Conservation (phyloP, 371 early-diverging fungal species). For the Mucor irregularis region DNA sequence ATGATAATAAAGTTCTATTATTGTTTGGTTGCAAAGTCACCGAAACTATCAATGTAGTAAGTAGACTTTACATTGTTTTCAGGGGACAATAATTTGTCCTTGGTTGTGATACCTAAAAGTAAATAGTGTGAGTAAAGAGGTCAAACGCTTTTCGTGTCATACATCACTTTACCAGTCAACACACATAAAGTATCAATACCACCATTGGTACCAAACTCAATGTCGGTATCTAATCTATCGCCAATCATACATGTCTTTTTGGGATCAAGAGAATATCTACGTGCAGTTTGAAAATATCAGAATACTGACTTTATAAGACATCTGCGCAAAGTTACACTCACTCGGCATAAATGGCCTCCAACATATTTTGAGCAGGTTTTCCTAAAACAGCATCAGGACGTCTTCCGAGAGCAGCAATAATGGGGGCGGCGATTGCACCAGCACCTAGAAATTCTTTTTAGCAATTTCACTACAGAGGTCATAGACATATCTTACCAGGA, state of each 20-base stretch:
- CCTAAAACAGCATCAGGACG: constrained; percentile 84
- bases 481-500: constrained; percentile 79
- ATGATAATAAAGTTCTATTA: too few relatives aligned
- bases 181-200: constrained; percentile 90
- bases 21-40: constrained; percentile 53
- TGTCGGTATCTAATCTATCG: constrained; percentile 95
- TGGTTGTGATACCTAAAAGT: constrained; percentile 47
- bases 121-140: not conserved
- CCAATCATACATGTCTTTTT: constrained; percentile 94
- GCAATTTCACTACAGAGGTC: too few relatives aligned
- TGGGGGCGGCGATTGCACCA: constrained; percentile 79
- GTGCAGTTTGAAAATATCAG: not conserved
- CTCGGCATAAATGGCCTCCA: constrained; percentile 83
- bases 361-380: constrained; percentile 91
- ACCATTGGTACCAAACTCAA: constrained; percentile 89
- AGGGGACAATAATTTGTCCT: constrained; percentile 48
- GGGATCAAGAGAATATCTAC: constrained; percentile 75
- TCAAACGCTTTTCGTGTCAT: not conserved
- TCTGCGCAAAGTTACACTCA: constrained; percentile 21
- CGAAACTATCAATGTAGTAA: constrained; percentile 58
- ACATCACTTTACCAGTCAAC: constrained; percentile 75
- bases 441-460: constrained; percentile 76
- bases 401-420: constrained; percentile 71
- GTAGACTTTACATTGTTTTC: constrained; percentile 55
- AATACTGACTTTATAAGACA: not conserved